A percentile compares a stretch with the other conserved stretches of the same genome.
phyloP scores from a whole-genome alignment of 73 alveolate species.

The Paramecium biaurelia region DNA sequence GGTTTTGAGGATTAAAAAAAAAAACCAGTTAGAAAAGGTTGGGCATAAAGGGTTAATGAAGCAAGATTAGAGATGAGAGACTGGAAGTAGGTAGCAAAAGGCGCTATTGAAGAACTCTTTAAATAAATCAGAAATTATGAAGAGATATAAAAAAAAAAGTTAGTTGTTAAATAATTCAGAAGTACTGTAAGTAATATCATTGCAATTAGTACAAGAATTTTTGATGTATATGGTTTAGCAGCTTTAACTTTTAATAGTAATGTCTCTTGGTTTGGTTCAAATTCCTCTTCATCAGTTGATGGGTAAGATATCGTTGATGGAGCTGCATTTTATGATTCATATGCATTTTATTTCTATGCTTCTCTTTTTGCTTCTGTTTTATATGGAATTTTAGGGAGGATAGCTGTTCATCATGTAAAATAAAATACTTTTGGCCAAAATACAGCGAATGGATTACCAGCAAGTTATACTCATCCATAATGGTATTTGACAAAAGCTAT shows the following conservation, averaged over 20 bases:
- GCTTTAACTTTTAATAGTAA: not conserved
- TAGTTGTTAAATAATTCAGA: not conserved
- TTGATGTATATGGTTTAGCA: constrained; percentile 37
- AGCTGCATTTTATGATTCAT: not conserved
- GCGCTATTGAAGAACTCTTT: not conserved
- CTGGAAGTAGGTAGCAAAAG: not conserved
- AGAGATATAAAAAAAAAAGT: not conserved
- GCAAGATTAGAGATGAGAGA: not conserved
- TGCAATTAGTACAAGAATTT: not conserved
- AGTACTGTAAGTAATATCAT: not conserved
- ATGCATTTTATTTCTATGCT: not conserved
- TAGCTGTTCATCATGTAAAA: not conserved
- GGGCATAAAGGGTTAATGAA: not conserved
- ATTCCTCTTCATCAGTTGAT: not conserved
- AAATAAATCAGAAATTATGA: not conserved
- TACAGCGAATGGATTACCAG: not conserved
- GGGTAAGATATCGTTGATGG: not conserved
- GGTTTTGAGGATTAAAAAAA: not conserved
- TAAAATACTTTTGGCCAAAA: constrained; percentile 24
- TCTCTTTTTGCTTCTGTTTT: not conserved
- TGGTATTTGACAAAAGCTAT: not conserved
- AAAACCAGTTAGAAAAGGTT: not conserved
- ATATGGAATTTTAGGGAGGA: constrained; percentile 29
- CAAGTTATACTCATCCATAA: constrained; percentile 31
- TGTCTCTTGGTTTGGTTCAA: not conserved